Percentiles rank a stretch among this genome's conserved stretches.
Conservation (phyloP, 1,284 basidiomycete genomes). For the Schizopora paradoxa region DNA sequence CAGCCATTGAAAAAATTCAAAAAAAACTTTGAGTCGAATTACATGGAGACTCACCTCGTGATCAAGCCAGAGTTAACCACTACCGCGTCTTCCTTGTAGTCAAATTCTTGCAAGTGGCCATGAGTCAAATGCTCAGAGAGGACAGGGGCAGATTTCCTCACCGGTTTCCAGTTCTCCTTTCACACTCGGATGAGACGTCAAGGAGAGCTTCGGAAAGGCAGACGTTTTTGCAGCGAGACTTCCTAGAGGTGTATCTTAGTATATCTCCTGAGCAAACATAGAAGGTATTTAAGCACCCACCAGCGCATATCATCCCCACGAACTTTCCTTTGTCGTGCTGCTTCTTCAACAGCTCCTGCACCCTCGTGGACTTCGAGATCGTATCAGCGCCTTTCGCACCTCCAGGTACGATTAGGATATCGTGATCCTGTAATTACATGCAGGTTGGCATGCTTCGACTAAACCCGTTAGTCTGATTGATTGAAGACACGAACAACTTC, state of each 20-base stretch:
- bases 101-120: constrained; percentile 46
- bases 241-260: constrained; percentile 36
- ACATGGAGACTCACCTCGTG: constrained; percentile 52
- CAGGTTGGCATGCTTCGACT: background rate
- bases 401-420: constrained; percentile 74
- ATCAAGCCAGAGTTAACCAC: constrained; percentile 72
- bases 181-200: constrained; percentile 82
- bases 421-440: constrained; percentile 49
- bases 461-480: background rate
- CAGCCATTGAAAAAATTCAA: background rate
- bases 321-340: constrained; percentile 57
- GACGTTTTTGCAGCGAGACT: constrained; percentile 65
- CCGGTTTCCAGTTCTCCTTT: constrained; percentile 55
- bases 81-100: constrained; percentile 75
- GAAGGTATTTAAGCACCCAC: constrained; percentile 31
- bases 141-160: constrained; percentile 26
- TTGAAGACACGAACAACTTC: constrained; percentile 2
- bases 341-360: constrained; percentile 60
- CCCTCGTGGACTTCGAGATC: constrained; percentile 52
- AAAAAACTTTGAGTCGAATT: background rate
- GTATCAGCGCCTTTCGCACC: constrained; percentile 78
- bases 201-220: constrained; percentile 51
- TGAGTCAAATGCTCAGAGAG: background rate
- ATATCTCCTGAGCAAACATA: background rate
- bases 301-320: constrained; percentile 83